Base-by-base conservation (phyloP, 371 early-diverging fungal genomes). In the Rhizopus delemar region DNA sequence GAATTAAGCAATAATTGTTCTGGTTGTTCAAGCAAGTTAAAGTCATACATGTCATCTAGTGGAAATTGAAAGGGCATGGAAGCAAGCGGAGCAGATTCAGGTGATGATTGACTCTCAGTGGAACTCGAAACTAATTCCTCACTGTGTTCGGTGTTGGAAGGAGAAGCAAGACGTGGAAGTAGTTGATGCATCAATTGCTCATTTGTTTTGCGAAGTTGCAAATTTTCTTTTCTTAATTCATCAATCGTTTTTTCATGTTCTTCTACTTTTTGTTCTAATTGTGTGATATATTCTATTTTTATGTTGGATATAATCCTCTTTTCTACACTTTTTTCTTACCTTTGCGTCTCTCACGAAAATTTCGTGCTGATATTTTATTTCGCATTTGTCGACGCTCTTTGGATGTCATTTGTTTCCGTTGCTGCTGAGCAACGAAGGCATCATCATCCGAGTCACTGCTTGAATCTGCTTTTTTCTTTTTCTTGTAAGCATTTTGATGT, bases 331-430 rank as follows among this genome's bases (percentile, higher is more conserved):
- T 55, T 28, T 15, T 2, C 70, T 63, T 79, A 87, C 90, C 91
- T 77, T 93, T 93, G 71, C 92, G 75, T 43, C 93, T 84, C 52
- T 86, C 86, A 33, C 94, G 82, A 69, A 93, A 93, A 67, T 90
- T 90, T 56, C 93, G 75, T 8, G 94, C 94, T 6, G 91, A 91
- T 38, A 92, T 86, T 68, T 92, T 92, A 78, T 93, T 93, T 32
- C 93, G 74, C 50, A 92, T 68, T 68, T 92, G 92, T 36, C 93
- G 77, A 15, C 92, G 80, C 68, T 93, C 91, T 63, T 88, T 91
- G n/a, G 90, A 78, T 2, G 87, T 75, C 75, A 90, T 80, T 56
- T 78, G 77, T 57, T 83, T 84, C 32, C 76, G 48, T 35, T 69
- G 68, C 3, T 29, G 68, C 3, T 29, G 28, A 7, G 29, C 48